Evolutionary conservation across 176 grass and related monocot genomes (phyloP).

Genomic region (Olyra latifolia): DNA sequence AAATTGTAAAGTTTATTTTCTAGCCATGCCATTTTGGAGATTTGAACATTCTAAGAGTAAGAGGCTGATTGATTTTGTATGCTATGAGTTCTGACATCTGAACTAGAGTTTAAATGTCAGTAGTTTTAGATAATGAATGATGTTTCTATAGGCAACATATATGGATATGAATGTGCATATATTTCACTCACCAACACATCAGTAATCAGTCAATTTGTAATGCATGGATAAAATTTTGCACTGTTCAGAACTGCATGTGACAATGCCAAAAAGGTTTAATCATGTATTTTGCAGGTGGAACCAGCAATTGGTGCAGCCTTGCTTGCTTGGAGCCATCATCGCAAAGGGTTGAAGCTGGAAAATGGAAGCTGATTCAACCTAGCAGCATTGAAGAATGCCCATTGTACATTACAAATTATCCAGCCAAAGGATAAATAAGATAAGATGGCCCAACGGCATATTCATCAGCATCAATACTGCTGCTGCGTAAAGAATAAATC

Average conservation of each 20-base stretch:
- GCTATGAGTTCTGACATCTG: background rate
- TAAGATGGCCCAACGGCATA: background rate
- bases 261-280: background rate
- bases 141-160: background rate
- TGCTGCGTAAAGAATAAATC: slow-evolving; percentile 25
- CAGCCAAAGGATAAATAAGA: background rate
- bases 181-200: background rate
- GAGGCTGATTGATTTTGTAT: background rate
- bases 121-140: slow-evolving; percentile 6
- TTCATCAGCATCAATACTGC: slow-evolving; percentile 17
- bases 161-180: background rate
- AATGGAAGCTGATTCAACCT: slow-evolving; percentile 47
- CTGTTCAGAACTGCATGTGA: background rate
- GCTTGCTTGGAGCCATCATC: slow-evolving; percentile 59
- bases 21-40: slow-evolving; percentile 1
- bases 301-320: slow-evolving; percentile 90
- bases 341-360: slow-evolving; percentile 42
- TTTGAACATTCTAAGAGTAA: background rate
- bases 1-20: slow-evolving; percentile 20
- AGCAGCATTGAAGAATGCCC: background rate
- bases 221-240: background rate
- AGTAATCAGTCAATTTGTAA: background rate
- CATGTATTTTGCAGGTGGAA: slow-evolving; percentile 64
- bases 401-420: slow-evolving; percentile 30
- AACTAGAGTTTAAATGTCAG: background rate